A percentile compares a stretch with the other conserved stretches of the same genome.
Evolutionary conservation across 495 filamentous ascomycete genomes (phyloP).

Genomic region (Cairneyella variabilis): DNA sequence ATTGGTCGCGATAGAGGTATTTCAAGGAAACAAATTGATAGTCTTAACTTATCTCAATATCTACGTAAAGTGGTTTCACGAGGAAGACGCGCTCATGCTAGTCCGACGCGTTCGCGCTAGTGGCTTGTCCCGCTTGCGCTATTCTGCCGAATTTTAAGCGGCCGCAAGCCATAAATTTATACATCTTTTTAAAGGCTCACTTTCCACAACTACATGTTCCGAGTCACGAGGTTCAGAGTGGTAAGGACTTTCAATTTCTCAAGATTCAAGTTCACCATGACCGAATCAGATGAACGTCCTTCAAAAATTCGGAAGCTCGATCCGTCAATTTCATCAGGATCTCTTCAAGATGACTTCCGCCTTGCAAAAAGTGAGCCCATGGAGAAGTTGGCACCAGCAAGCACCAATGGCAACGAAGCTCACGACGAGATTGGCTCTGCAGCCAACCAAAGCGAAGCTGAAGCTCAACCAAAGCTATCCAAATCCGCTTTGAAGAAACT

Average conservation of each 20-base stretch:
- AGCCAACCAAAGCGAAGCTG: too few relatives aligned
- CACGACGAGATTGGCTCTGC: too few relatives aligned
- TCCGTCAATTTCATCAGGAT: too few relatives aligned
- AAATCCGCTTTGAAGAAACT: slow-evolving; percentile 82
- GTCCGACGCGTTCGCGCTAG: slow-evolving; percentile 13
- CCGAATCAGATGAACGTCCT: slow-evolving; percentile 22
- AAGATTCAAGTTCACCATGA: slow-evolving; percentile 17
- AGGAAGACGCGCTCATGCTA: slow-evolving; percentile 4
- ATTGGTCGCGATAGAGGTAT: too few relatives aligned
- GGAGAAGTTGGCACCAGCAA: too few relatives aligned
- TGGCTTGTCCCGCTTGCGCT: not conserved
- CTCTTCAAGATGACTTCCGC: too few relatives aligned
- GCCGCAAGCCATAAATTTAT: not conserved
- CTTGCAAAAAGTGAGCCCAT: too few relatives aligned
- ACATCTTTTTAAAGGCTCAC: too few relatives aligned
- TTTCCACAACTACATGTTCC: too few relatives aligned
- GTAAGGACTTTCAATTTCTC: not conserved
- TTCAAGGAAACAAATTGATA: too few relatives aligned
- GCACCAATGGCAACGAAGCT: too few relatives aligned
- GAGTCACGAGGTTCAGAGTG: not conserved
- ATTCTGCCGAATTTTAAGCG: slow-evolving; percentile 12
- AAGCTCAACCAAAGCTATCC: slow-evolving; percentile 57
- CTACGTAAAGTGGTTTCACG: slow-evolving; percentile 3
- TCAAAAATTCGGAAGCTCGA: slow-evolving; percentile 25
- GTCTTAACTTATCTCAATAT: too few relatives aligned